Conservation (phyloP, 768 basidiomycete genomes). For the Harrya chromipes region DNA sequence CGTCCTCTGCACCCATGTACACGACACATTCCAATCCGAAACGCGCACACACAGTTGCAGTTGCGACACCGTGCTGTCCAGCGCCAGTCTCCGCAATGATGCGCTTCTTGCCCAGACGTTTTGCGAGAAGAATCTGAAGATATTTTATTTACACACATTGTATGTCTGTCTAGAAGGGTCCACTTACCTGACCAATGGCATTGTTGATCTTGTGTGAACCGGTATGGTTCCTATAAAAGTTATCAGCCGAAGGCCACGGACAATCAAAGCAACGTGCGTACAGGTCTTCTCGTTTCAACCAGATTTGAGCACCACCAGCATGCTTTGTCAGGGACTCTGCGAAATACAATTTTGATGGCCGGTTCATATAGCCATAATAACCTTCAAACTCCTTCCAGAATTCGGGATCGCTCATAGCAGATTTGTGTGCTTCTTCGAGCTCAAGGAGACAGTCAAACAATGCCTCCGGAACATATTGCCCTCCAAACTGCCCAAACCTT, state of each 20-base stretch:
- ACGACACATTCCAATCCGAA: slow-evolving; percentile 94
- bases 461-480: slow-evolving; percentile 96
- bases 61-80: slow-evolving; percentile 98
- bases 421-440: slow-evolving; percentile 86
- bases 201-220: slow-evolving; percentile 99
- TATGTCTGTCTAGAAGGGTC: background rate
- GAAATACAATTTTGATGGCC: slow-evolving; percentile 88
- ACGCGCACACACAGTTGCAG: slow-evolving; percentile 95
- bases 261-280: slow-evolving; percentile 33
- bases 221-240: slow-evolving; percentile 78
- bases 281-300: slow-evolving; percentile 97
- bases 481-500: slow-evolving; percentile 93
- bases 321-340: slow-evolving; percentile 88
- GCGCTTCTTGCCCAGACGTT: slow-evolving; percentile 88
- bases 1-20: slow-evolving; percentile 99
- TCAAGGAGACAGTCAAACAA: slow-evolving; percentile 91
- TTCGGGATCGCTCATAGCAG: slow-evolving; percentile 80
- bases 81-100: slow-evolving; percentile 99
- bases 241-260: slow-evolving; percentile 2
- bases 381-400: slow-evolving; percentile 92
- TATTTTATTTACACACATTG: background rate
- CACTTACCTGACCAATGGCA: slow-evolving; percentile 84
- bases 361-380: slow-evolving; percentile 91
- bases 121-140: slow-evolving; percentile 83
- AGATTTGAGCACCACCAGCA: slow-evolving; percentile 92